Evolutionary conservation across 768 basidiomycete species (phyloP), one percentile per base, ranked within the genome.

Genomic region (Lactifluus piperatus): DNA sequence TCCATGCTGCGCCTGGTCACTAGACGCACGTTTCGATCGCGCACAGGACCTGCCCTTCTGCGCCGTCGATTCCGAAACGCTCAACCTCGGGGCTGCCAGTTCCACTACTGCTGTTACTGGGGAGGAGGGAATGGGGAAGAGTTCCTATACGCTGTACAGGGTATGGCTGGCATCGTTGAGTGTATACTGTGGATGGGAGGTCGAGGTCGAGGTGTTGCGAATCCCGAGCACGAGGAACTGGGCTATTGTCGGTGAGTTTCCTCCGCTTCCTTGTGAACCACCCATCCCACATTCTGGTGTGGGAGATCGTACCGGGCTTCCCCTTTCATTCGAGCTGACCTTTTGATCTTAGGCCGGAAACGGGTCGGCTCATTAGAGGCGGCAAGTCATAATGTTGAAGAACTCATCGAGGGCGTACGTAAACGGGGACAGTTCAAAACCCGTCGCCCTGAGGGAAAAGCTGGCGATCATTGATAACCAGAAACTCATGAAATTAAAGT

Each of bases 151-250:
- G 56, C 78, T 78, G 68, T 98, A 95, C 73, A 76, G 93, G 22
- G 84, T 91, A 56, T 98, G 91, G 89, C 72, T 98, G 34, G 91
- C 90, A 0, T 77, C 77, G 55, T 69, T 91, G 60, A 86, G 84
- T 44, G 65, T 81, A 57, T 74, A 82, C 66, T 88, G 84, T 68
- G 95, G 94, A 3, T 97, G 93, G 89, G 76, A 81, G 60, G 77
- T 93, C 13, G 94, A 97, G 71, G 83, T 83, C 55, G 95, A 98
- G 71, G 81, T 76, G 26, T 70, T 98, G 64, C 76, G 95, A 60
- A 94, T 98, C 13, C 94, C 94, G 1, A 92, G 89, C 69, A 97
- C 95, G 41, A 80, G 92, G 58, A 93, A 93, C 68, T 97, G 94
- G 92, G 90, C 87, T 0, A 79, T 97, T 51, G 72, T 95, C 30